phyloP scores from a whole-genome alignment of 345 rosid species.

The Hirschfeldia incana region DNA sequence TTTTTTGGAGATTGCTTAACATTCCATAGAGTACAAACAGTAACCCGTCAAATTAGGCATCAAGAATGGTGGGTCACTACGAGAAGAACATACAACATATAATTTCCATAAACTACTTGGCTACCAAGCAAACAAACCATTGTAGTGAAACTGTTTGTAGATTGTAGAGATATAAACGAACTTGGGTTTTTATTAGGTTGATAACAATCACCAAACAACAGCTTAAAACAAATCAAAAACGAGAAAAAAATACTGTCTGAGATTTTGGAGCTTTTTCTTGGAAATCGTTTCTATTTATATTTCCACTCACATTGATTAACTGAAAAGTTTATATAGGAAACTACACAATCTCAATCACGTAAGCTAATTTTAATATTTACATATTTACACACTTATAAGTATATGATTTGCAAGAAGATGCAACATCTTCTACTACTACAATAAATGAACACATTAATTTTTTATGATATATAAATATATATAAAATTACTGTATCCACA shows the following conservation, averaged over 20 bases:
- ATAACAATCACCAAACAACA: too few relatives aligned
- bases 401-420: neutral
- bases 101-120: slow-evolving; percentile 82
- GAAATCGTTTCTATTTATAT: too few relatives aligned
- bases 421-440: neutral
- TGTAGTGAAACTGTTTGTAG: too few relatives aligned
- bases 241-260: too few relatives aligned
- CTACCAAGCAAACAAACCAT: slow-evolving; percentile 83
- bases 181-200: too few relatives aligned
- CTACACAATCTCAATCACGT: neutral
- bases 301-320: neutral
- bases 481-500: neutral
- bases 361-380: neutral
- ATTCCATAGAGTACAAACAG: slow-evolving; percentile 79
- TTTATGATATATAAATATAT: too few relatives aligned
- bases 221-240: too few relatives aligned
- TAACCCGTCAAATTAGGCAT: slow-evolving; percentile 69
- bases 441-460: too few relatives aligned
- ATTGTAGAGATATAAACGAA: too few relatives aligned
- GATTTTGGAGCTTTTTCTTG: too few relatives aligned
- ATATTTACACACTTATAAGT: neutral
- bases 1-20: slow-evolving; percentile 61
- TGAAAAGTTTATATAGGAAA: too few relatives aligned
- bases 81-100: slow-evolving; percentile 56
- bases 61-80: slow-evolving; percentile 45